Evolutionary conservation across 169 alveolate species (phyloP), one percentile per base, ranked within the genome.

Genomic region (Eimeria sp.): DNA sequence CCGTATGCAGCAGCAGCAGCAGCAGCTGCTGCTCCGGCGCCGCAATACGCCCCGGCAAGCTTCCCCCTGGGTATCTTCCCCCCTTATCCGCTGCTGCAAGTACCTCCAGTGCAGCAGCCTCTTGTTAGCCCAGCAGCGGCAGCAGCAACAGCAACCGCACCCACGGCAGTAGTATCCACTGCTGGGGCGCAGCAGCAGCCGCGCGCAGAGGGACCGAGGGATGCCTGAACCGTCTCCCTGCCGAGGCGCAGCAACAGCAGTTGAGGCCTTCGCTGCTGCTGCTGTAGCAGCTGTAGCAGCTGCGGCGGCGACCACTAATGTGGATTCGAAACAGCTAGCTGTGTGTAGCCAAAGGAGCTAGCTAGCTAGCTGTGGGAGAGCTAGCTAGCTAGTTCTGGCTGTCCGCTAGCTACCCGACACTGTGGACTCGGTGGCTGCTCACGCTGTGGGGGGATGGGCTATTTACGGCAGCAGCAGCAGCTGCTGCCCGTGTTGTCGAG

Each of bases 1-100:
- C 89, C 89, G 5, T 80, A 49, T n/a, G 89, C 89, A 34, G 89
- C 89, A 25, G 89, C 89, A 49, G 89, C 89, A 49, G 89, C 89
- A 7, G 89, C 89, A 0, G 88, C 88, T 10, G 82, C 82, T 27
- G 80, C 80, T 70, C 80, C 80, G 40, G 87, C 40, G 54, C 72
- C 89, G 43, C 89, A 80, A 45, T 80, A 80, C 25, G 72, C 72
- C 45, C 72, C 47, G 5, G 16, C 89, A 16, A 51, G 89, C 47
- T 80, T n/a, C 47, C 89, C 89, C 43, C 89, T 80, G 7, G 89
- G 89, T 18, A 45, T 80, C 6, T 80, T 11, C 70, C 89, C 89
- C 5, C 70, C 89, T 0, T 80, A 49, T 25, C 89, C 89, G 49
- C 70, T 80, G 89, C 43, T 80, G 89, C 89, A 80, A 58, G 58